Percentiles rank a stretch among this genome's conserved stretches.
Evolutionary conservation across 2,329 filamentous ascomycete genomes (phyloP).

Genomic region (Penicillium sp.): DNA sequence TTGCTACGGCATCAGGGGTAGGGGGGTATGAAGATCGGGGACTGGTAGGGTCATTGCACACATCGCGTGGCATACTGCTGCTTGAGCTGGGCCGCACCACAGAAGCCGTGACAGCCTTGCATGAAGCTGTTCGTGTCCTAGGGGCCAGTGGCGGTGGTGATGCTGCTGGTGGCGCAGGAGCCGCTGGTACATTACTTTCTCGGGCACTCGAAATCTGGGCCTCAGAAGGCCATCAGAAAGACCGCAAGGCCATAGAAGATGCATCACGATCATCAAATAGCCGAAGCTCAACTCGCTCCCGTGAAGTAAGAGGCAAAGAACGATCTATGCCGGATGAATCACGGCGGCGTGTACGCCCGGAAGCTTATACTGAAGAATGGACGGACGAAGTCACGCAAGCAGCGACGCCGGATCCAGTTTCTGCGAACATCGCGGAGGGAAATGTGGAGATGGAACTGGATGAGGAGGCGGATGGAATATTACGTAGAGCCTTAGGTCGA

Average conservation of each 20-base stretch:
- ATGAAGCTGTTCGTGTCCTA: constrained; percentile 65
- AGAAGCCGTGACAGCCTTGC: constrained; percentile 79
- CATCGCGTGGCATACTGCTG: constrained; percentile 73
- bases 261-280: constrained; percentile 17
- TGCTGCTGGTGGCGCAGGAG: constrained; percentile 51
- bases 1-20: constrained; percentile 44
- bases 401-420: constrained; percentile 20
- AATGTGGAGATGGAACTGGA: constrained; percentile 48
- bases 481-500: constrained; percentile 44
- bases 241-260: constrained; percentile 24
- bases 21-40: constrained; percentile 53
- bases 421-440: constrained; percentile 33
- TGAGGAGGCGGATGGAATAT: constrained; percentile 46
- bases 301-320: constrained; percentile 35
- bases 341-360: constrained; percentile 30
- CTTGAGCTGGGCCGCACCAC: constrained; percentile 75
- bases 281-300: constrained; percentile 26
- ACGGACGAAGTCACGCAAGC: constrained; percentile 42
- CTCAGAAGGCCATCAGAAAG: constrained; percentile 39
- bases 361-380: constrained; percentile 37
- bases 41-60: constrained; percentile 51
- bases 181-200: constrained; percentile 50
- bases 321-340: constrained; percentile 17
- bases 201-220: constrained; percentile 53
- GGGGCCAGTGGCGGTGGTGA: constrained; percentile 51